Evolutionary conservation across 306 rosid genomes (phyloP), one percentile per base, ranked within the genome.

Genomic region (Quillaja saponaria): DNA sequence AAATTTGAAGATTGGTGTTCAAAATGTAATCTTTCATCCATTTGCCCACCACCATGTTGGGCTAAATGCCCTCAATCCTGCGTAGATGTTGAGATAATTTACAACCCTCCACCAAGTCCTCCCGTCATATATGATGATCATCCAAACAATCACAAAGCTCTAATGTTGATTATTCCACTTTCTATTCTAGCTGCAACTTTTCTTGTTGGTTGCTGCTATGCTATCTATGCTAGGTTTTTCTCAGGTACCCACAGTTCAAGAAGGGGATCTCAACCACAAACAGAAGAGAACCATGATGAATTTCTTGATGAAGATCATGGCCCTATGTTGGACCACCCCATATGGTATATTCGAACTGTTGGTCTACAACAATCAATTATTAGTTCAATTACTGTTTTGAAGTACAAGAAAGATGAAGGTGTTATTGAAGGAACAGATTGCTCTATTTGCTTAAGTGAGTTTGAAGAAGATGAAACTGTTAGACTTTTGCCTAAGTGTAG

Each of bases 391-490:
- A 66, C 83, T 3, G 80, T 80, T 31, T 79, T 81, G 21, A 84
- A 53, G 59, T 90, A 84, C 19, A 83, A 83, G 77, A 83, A 66
- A 56, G 91, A 80, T 0, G 90, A 90, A 39, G 95, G 97, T 3
- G 64, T 90, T 55, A 79, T 90, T 20, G 97, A 90, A 7, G 96
- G 91, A 13, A 76, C 88, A 3, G 96, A 90, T 11, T 90, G 97
- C 34, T 75, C 89, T 72, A 91, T 90, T 66, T 90, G 97, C 35
- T 78, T 90, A 78, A 72, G 69, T 38, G 97, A 90, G 76, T 90
- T 90, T 16, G 58, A 77, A 66, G 91, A 90, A 12, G 87, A 82
- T 33, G 96, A 90, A 49, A 78, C 14, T 56, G 63, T 90, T 11
- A 76, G 97, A n/a, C 85, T 90, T 5, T 62, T 90, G 78, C 97